phyloP scores from a whole-genome alignment of 306 rosid species.

The Argentina anserina region DNA sequence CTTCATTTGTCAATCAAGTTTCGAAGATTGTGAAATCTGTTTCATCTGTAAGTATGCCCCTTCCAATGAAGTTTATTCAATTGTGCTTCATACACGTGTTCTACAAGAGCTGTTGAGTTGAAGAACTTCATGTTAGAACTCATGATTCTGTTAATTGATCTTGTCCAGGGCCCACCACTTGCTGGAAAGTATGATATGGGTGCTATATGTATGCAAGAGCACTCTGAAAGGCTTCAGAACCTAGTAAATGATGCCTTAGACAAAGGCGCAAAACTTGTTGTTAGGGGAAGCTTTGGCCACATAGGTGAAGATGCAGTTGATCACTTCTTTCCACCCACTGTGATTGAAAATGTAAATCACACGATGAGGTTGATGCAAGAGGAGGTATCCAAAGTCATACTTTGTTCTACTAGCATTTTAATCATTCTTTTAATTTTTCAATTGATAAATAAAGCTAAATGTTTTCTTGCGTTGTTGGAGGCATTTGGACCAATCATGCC shows the following conservation, averaged over 20 bases:
- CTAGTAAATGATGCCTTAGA: slow-evolving; percentile 84
- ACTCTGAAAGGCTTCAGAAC: slow-evolving; percentile 86
- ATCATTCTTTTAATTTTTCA: slow-evolving; percentile 4
- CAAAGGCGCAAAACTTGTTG: slow-evolving; percentile 83
- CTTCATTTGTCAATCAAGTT: slow-evolving; percentile 70
- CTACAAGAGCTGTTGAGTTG: not conserved
- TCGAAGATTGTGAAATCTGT: slow-evolving; percentile 76
- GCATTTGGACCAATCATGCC: slow-evolving; percentile 95
- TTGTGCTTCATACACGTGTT: not conserved
- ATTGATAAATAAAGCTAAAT: slow-evolving; percentile 10
- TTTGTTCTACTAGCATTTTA: slow-evolving; percentile 18
- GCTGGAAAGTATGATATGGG: slow-evolving; percentile 91
- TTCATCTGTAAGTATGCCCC: slow-evolving; percentile 64
- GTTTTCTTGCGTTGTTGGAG: slow-evolving; percentile 35
- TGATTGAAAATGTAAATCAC: slow-evolving; percentile 81
- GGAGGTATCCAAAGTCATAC: slow-evolving; percentile 55
- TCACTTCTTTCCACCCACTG: slow-evolving; percentile 90
- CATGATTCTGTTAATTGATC: slow-evolving; percentile 15
- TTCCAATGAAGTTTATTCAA: slow-evolving; percentile 1
- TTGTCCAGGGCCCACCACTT: slow-evolving; percentile 81
- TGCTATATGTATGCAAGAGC: slow-evolving; percentile 90
- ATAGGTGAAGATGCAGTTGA: slow-evolving; percentile 88
- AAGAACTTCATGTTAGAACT: not conserved
- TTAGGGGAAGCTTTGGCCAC: slow-evolving; percentile 86
- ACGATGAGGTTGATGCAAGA: slow-evolving; percentile 95